phyloP scores from a whole-genome alignment of 306 rosid genomes.

The Pyrus bretschneideri region DNA sequence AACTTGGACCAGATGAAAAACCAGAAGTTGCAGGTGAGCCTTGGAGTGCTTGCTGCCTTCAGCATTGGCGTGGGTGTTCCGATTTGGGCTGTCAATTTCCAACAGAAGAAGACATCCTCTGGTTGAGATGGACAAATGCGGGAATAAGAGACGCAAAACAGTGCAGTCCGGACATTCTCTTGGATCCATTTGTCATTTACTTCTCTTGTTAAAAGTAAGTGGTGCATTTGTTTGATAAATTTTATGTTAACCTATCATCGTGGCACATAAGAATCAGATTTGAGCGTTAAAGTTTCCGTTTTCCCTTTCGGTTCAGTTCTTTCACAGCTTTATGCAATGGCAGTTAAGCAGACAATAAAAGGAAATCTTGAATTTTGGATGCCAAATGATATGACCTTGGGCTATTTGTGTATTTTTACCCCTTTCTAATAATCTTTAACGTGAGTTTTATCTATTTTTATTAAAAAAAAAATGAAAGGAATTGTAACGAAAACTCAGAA shows the following conservation, averaged over 20 bases:
- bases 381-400: too few relatives aligned
- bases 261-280: neutral
- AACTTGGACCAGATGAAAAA: slow-evolving; percentile 31
- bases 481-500: too few relatives aligned
- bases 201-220: neutral
- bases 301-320: neutral
- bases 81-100: slow-evolving; percentile 21
- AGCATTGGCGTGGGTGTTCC: slow-evolving; percentile 30
- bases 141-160: slow-evolving; percentile 13
- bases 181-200: neutral
- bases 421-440: too few relatives aligned
- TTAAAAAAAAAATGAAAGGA: too few relatives aligned
- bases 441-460: too few relatives aligned
- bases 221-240: neutral
- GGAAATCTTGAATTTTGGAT: too few relatives aligned
- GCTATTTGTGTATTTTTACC: too few relatives aligned
- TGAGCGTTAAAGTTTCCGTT: neutral
- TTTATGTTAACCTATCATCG: neutral
- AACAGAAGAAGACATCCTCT: slow-evolving; percentile 28
- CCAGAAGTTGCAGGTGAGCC: slow-evolving; percentile 24
- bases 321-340: neutral
- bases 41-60: slow-evolving; percentile 26
- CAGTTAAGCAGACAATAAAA: too few relatives aligned
- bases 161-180: neutral
- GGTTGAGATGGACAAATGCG: slow-evolving; percentile 9